Conservation (phyloP, 768 basidiomycete genomes). For the Sporobolomyces phaffii region DNA sequence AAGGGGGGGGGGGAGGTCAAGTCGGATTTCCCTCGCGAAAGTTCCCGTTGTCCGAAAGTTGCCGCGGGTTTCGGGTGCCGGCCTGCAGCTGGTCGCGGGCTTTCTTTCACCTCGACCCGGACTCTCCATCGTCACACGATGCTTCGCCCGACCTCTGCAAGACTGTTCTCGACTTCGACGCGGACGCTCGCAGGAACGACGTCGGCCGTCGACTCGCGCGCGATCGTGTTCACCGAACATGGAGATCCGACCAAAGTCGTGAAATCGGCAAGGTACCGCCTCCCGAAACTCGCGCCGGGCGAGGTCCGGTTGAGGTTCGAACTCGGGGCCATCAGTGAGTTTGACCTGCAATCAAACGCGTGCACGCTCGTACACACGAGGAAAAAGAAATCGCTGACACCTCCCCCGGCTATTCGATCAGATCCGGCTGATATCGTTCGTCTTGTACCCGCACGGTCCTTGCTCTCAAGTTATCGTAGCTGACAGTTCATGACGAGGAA, state of each 20-base stretch:
- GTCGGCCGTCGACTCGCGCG: conserved; percentile 16
- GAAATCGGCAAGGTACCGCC: conserved; percentile 13
- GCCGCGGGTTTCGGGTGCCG: too few species aligned
- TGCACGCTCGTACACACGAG: too few species aligned
- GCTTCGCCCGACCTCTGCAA: neutral
- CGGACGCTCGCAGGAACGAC: conserved; percentile 15
- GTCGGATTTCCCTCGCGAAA: too few species aligned
- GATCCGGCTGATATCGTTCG: conserved; percentile 37
- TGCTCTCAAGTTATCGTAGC: too few species aligned
- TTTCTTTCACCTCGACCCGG: too few species aligned
- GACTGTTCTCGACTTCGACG: conserved; percentile 1
- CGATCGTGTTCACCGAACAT: conserved; percentile 32
- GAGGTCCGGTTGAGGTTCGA: conserved; percentile 33
- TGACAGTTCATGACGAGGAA: too few species aligned
- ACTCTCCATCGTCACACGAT: too few species aligned
- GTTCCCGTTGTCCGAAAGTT: too few species aligned
- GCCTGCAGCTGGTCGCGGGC: too few species aligned
- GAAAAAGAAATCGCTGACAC: too few species aligned
- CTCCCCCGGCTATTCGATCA: too few species aligned
- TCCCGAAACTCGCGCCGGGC: conserved; percentile 21
- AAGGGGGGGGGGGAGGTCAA: too few species aligned
- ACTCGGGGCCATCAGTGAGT: conserved; percentile 32
- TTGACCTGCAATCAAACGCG: accelerated
- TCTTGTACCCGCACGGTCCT: neutral
- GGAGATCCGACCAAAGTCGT: conserved; percentile 29